Evolutionary conservation across 306 rosid genomes (phyloP), one percentile per base, ranked within the genome.

Genomic region (Vicia sativa): DNA sequence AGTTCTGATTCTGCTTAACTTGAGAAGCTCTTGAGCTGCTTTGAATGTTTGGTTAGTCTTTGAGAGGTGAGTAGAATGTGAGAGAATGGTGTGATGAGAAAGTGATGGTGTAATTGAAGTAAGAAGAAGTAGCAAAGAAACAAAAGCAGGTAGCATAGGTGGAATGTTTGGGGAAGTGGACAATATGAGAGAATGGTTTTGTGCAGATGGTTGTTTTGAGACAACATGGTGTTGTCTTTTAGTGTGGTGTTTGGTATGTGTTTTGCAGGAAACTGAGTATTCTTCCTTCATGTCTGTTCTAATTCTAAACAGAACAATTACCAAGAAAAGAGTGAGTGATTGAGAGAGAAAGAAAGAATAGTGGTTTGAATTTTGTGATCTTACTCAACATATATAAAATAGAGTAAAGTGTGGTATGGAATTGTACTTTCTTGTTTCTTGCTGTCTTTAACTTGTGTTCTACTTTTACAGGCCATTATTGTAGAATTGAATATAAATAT

Each of bases 271-370:
- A 72, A 49, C 80, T 77, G 87, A 83, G 79, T 72, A 79, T 76
- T 67, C 74, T 76, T 67, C 74, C 76, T 79, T 87, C 89, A 81
- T 78, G 82, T 85, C 85, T 73, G 65, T 87, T 78, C 88, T 83
- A 84, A 77, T 87, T 80, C 86, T 83, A 86, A 80, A 77, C 72
- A 77, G 65, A 78, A 75, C 72, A 39, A 79, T 82, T 78, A 66
- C 77, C 77, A 50, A 74, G 74, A 78, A 60, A n/a, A 5, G 15
- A 43, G 14, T 4, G 62, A 50, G 62, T 65, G 73, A 66, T 14
- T 57, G 65, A 44, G 49, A 46, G 56, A 68, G 67, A 45, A 57
- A 58, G 37, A 48, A 59, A 60, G 39, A 70, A 15, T 60, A 57
- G 59, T 68, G 86, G 54, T 67, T 46, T 74, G 78, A 56, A 66